These are phyloP conservation scores for Blepharisma stoltei DNA, from an alignment of 73 alveolate species.

Conservation along the genomic window DNA sequence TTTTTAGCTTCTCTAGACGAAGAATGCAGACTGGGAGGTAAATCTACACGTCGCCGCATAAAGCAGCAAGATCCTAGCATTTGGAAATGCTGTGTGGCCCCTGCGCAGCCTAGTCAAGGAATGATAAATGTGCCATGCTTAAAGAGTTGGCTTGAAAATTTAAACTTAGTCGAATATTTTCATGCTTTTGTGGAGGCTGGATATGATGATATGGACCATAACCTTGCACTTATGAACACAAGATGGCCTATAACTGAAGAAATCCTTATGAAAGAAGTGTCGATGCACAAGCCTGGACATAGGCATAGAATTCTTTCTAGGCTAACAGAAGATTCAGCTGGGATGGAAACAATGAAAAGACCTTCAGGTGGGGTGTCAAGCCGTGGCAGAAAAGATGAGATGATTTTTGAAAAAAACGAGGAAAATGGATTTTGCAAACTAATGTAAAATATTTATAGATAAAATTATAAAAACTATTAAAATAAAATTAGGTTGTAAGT, in stretches of 20 bases:
- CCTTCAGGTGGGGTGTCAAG: too few species aligned
- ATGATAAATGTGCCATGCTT: neutral
- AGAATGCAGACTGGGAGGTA: neutral
- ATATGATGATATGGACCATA: neutral
- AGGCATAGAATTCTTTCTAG: neutral
- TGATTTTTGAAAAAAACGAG: too few species aligned
- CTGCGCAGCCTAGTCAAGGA: neutral
- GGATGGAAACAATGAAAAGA: too few species aligned
- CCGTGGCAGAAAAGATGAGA: too few species aligned
- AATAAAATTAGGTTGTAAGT: too few species aligned
- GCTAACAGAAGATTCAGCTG: too few species aligned
- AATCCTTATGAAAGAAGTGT: neutral
- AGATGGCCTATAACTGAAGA: neutral
- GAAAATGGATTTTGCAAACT: too few species aligned
- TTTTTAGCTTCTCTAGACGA: conserved; percentile 2
- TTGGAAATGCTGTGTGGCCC: neutral
- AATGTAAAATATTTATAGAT: too few species aligned
- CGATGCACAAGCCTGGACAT: neutral
- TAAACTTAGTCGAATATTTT: neutral
- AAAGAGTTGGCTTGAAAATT: neutral
- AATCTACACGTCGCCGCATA: neutral
- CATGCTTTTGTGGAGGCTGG: neutral
- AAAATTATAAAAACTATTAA: too few species aligned
- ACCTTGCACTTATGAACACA: neutral
- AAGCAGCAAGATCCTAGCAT: neutral